These are phyloP conservation scores for Rhodotorula taiwanensis DNA, from an alignment of 768 basidiomycete species.

Conservation along the genomic window DNA sequence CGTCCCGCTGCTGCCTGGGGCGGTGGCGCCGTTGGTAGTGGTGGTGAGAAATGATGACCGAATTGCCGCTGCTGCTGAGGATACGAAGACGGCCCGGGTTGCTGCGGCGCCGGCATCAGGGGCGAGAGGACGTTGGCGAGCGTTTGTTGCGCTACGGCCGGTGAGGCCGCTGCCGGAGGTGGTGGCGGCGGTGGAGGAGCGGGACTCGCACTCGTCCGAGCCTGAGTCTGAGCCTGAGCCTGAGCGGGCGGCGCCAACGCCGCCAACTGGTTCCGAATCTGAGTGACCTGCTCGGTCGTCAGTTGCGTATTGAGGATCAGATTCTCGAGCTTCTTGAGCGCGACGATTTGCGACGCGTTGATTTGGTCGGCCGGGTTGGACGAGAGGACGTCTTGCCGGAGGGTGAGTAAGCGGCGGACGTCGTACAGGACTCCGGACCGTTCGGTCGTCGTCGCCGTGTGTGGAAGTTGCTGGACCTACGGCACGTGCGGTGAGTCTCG, in stretches of 20 bases:
- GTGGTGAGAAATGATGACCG: too few species aligned
- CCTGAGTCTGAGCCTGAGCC: slow-evolving; percentile 27
- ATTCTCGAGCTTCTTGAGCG: slow-evolving; percentile 58
- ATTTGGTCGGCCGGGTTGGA: slow-evolving; percentile 64
- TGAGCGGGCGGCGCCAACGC: slow-evolving; percentile 42
- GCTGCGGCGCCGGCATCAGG: background rate
- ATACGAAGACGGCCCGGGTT: background rate
- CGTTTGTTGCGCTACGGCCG: slow-evolving; percentile 27
- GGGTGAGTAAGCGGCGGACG: slow-evolving; percentile 29
- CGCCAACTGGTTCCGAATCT: slow-evolving; percentile 45
- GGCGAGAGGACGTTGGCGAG: slow-evolving; percentile 28
- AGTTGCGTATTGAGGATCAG: slow-evolving; percentile 56
- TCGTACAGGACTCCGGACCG: slow-evolving; percentile 37
- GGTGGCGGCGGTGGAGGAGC: slow-evolving; percentile 42
- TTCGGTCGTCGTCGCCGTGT: slow-evolving; percentile 27
- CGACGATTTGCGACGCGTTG: slow-evolving; percentile 64
- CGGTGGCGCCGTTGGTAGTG: too few species aligned
- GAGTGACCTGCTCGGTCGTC: slow-evolving; percentile 42
- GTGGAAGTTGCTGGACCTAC: slow-evolving; percentile 30
- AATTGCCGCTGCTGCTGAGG: too few species aligned
- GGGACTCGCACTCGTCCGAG: slow-evolving; percentile 30
- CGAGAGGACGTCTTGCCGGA: slow-evolving; percentile 16
- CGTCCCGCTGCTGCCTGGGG: too few species aligned
- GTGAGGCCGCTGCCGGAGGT: background rate
- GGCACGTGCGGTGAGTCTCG: too few species aligned